Evolutionary conservation across 352 stramenopile species (phyloP), one percentile per base, ranked within the genome.

Genomic region (Albugo candida): DNA sequence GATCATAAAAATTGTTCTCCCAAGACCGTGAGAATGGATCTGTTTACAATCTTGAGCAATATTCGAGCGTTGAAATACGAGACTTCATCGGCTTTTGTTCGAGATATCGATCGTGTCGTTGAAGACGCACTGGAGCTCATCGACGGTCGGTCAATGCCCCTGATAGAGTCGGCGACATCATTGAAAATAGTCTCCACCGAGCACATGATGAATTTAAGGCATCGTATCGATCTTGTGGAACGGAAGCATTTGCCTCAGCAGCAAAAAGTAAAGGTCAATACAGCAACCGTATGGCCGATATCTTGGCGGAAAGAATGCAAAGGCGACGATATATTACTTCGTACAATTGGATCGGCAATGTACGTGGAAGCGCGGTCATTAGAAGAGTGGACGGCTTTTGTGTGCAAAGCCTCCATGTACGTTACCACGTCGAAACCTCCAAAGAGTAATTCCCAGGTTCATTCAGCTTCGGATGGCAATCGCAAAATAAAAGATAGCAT

Each of bases 251-350:
- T 43, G 38, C 38, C 38, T 19, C 24, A 57, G 53, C 31, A 61
- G 59, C 13, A 54, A 56, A 14, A 70, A 70, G 53, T 55, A 58
- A 31, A 67, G 59, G 16, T 87, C 70, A 70, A 37, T 14, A 36
- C 37, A n/a, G 40, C 24, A 36, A 16, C 31, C 6, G 12, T 39
- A 38, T 56, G 51, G 51, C 67, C 70, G 19, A 53, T 87, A 50
- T 64, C 56, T 47, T 91, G 78, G 78, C 64, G 78, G 45, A 63
- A 83, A 48, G 78, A 91, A 52, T 87, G 72, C 49, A 73, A 71
- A 10, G 59, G 61, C 14, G 24, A 31, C 24, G 24, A 31, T 8
- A 31, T 8, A 31, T 31, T 31, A 31, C 24, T 31, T 31, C 24
- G 24, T 31, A 31, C 24, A 31, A 31, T 31, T 38, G 69, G 59